Conservation (phyloP, 805 yeast species). For the Tetrapisispora pingtungensis region DNA sequence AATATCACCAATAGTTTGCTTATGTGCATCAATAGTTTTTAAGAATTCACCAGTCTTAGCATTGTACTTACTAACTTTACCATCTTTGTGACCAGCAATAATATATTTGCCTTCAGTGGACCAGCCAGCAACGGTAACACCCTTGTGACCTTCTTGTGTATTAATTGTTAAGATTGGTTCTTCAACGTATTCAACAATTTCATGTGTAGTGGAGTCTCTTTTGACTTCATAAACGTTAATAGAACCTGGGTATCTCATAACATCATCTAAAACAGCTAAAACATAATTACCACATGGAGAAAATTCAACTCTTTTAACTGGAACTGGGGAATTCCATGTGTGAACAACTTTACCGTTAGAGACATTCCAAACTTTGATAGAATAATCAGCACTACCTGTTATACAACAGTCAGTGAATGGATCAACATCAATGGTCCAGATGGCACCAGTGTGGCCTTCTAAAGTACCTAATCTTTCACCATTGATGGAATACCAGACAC, state of each 20-base stretch:
- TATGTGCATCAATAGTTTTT: constrained; percentile 55
- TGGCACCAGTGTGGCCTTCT: constrained; percentile 82
- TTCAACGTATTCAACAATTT: constrained; percentile 30
- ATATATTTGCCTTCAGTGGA: constrained; percentile 62
- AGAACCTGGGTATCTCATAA: constrained; percentile 81
- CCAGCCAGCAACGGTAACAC: constrained; percentile 82
- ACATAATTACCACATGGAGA: constrained; percentile 60
- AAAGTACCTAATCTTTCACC: constrained; percentile 96
- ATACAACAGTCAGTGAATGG: constrained; percentile 54
- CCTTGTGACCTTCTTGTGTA: constrained; percentile 50
- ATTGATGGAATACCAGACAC: constrained; percentile 88
- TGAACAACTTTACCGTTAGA: constrained; percentile 64
- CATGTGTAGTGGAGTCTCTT: constrained; percentile 29
- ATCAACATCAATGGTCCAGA: constrained; percentile 89
- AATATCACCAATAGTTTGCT: constrained; percentile 70
- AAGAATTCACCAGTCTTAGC: constrained; percentile 52
- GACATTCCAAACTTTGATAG: not conserved
- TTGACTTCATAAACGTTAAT: constrained; percentile 58
- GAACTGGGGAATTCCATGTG: constrained; percentile 68
- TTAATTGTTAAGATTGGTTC: constrained; percentile 53
- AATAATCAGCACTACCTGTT: constrained; percentile 32
- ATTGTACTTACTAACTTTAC: constrained; percentile 71
- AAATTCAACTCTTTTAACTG: constrained; percentile 87
- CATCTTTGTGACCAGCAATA: constrained; percentile 83
- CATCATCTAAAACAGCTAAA: constrained; percentile 77